Percentiles rank a stretch among this genome's conserved stretches.
These are phyloP conservation scores for Fusarium lyarnte DNA, from an alignment of 2,329 filamentous ascomycete genomes.

Conservation along the genomic window DNA sequence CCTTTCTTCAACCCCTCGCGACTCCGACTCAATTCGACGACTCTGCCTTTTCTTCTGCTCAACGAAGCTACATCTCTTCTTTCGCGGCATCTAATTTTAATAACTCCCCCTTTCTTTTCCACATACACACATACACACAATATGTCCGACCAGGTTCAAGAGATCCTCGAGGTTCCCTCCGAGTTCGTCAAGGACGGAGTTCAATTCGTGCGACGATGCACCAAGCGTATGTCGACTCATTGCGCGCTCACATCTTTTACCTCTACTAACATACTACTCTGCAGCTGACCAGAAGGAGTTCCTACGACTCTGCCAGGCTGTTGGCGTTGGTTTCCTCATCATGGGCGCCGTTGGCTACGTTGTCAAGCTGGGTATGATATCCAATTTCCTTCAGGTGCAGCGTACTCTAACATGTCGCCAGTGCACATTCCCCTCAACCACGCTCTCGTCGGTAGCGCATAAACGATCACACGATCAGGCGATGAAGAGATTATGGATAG, in stretches of 20 bases:
- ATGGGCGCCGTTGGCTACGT: slow-evolving; percentile 77
- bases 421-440: slow-evolving; percentile 78
- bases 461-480: slow-evolving; percentile 49
- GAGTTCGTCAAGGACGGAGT: slow-evolving; percentile 71
- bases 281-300: slow-evolving; percentile 56
- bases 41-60: background rate
- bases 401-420: slow-evolving; percentile 43
- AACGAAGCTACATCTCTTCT: slow-evolving; percentile 8
- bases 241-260: background rate
- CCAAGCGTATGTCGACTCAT: slow-evolving; percentile 61
- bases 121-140: slow-evolving; percentile 43
- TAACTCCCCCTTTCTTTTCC: slow-evolving; percentile 1
- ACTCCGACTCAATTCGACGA: slow-evolving; percentile 29
- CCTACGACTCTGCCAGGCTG: slow-evolving; percentile 63
- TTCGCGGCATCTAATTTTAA: slow-evolving; percentile 24
- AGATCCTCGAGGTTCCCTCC: slow-evolving; percentile 74
- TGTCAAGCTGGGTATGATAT: slow-evolving; percentile 71
- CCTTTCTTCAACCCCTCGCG: slow-evolving; percentile 29
- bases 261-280: slow-evolving; percentile 1
- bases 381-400: background rate
- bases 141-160: slow-evolving; percentile 75
- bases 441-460: slow-evolving; percentile 74
- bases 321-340: slow-evolving; percentile 75
- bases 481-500: slow-evolving; percentile 23
- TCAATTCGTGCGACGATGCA: slow-evolving; percentile 70